phyloP scores from a whole-genome alignment of 2,329 filamentous ascomycete genomes.

The Trichoderma asperellum region DNA sequence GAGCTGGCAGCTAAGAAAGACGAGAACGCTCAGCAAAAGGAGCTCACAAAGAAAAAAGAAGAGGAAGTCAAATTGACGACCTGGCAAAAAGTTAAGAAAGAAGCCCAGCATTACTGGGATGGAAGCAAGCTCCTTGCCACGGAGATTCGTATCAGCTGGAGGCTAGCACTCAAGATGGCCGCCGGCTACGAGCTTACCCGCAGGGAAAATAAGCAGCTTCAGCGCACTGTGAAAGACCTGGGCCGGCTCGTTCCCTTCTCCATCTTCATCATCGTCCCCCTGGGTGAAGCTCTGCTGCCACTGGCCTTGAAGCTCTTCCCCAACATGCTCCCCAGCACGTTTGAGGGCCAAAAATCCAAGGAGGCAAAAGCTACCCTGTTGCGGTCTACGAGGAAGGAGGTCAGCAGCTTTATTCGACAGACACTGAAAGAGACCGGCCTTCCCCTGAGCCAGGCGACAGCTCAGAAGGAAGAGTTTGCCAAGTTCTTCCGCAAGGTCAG shows the following conservation, averaged over 20 bases:
- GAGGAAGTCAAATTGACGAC: conserved; percentile 85
- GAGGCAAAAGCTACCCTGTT: conserved; percentile 84
- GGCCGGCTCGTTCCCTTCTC: conserved; percentile 93
- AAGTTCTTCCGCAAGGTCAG: conserved; percentile 98
- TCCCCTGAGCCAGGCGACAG: conserved; percentile 79
- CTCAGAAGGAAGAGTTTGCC: conserved; percentile 90
- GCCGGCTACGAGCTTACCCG: conserved; percentile 95
- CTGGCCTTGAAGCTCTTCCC: conserved; percentile 94
- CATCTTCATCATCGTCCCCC: conserved; percentile 94
- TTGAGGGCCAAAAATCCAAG: conserved; percentile 87
- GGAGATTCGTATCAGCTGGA: conserved; percentile 90
- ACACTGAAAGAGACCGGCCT: conserved; percentile 93
- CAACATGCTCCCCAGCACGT: conserved; percentile 95
- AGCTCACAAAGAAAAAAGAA: conserved; percentile 60
- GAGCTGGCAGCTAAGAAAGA: conserved; percentile 69
- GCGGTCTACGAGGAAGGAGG: conserved; percentile 86
- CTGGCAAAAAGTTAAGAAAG: conserved; percentile 92
- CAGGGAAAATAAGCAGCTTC: conserved; percentile 88
- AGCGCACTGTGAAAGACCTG: conserved; percentile 91
- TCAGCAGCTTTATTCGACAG: conserved; percentile 84
- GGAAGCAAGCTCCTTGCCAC: conserved; percentile 92
- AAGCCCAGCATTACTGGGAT: conserved; percentile 95
- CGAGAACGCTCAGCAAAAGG: conserved; percentile 62
- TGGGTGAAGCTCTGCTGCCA: conserved; percentile 89
- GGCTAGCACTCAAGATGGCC: conserved; percentile 93